Evolutionary conservation across 176 grass and related monocot genomes (phyloP).

Genomic region (Hordeum marinum): DNA sequence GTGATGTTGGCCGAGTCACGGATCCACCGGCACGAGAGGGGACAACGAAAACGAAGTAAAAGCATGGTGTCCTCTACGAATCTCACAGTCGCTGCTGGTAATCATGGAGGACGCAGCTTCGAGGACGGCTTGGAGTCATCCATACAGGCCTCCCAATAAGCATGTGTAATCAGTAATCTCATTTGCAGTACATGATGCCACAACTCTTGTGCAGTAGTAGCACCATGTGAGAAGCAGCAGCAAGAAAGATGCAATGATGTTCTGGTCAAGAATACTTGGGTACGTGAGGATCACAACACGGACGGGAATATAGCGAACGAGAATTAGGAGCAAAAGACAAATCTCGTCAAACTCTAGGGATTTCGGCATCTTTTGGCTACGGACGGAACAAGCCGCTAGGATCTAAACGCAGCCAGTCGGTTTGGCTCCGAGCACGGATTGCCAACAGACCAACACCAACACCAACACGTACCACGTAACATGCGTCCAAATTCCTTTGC

Average conservation of each 20-base stretch:
- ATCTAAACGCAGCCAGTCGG: slow-evolving; percentile 5
- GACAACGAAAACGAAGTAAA: slow-evolving; percentile 25
- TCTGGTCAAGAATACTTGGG: no score
- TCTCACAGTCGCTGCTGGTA: not conserved
- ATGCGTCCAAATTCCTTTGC: not conserved
- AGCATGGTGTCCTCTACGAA: slow-evolving; percentile 16
- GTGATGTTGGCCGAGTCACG: slow-evolving; percentile 8
- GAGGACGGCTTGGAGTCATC: no score
- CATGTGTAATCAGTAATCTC: no score
- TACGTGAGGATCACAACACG: no score
- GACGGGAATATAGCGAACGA: no score
- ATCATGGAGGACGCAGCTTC: slow-evolving; percentile 2
- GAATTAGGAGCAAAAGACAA: not conserved
- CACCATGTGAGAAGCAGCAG: no score
- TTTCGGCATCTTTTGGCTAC: slow-evolving; percentile 13
- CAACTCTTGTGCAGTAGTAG: no score
- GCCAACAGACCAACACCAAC: not conserved
- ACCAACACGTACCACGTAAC: not conserved
- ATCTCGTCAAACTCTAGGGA: not conserved
- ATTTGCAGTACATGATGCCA: no score
- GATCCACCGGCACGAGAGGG: slow-evolving; percentile 16
- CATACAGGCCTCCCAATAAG: no score
- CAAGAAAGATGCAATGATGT: no score
- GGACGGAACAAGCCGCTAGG: slow-evolving; percentile 13
- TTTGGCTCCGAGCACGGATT: not conserved